Evolutionary conservation across 2,329 filamentous ascomycete species (phyloP), one percentile per base, ranked within the genome.

Genomic region (Fusarium pseudocircinatum): DNA sequence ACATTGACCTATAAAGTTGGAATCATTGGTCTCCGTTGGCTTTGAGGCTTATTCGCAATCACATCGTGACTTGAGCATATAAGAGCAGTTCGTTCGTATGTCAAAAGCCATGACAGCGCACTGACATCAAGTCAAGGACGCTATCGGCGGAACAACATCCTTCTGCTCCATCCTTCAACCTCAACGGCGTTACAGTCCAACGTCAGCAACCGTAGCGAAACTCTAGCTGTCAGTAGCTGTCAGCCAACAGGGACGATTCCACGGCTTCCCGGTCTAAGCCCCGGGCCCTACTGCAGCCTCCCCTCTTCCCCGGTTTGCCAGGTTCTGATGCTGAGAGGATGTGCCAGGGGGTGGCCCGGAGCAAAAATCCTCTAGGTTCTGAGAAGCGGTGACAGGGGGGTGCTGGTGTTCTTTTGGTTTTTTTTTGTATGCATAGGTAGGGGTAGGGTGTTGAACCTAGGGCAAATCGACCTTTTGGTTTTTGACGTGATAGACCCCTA

Each of bases 161-260:
- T 40, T 32, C 24, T 54, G 24, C 49, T 34, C 37, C 50, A 30
- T 34, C 37, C 26, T 28, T 47, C 54, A 34, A 40, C 57, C 47
- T 32, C 63, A 72, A 72, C 57, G 56, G 43, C 40, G 56, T 39
- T 30, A 42, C 54, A 59, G 30, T 70, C 66, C 46, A 74, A 74
- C 70, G 70, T 74, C 67, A 73, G 59, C 70, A 64, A 63, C 52
- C 36, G 30, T 49, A 61, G 65, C 59, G 53, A 72, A 50, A 43
- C 49, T 36, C n/a, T 56, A 44, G 18, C 46, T 66, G 50, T 50
- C 58, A 63, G 54, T 50, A 58, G 32, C 28, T 44, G 42, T 30
- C 50, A 70, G n/a, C 70, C 67, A 74, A 73, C 63, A 40, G 67
- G 71, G 71, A 68, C 52, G 46, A 63, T 70, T 74, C 70, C 70